Conservation (phyloP, 345 rosid species). For the Populus simonii region DNA sequence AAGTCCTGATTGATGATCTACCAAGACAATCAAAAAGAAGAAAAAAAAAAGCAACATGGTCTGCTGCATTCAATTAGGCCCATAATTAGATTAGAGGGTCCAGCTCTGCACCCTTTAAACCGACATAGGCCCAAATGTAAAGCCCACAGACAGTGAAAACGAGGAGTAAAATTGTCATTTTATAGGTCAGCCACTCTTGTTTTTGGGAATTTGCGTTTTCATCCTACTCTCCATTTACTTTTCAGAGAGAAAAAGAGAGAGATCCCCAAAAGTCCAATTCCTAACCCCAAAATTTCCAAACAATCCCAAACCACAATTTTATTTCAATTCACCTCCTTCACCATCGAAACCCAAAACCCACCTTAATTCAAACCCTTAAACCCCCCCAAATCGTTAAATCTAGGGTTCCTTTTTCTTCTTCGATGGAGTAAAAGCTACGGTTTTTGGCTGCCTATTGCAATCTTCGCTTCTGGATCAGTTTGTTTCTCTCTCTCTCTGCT, state of each 20-base stretch:
- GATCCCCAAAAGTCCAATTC: background rate
- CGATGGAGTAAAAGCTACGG: background rate
- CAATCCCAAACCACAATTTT: background rate
- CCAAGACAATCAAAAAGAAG: no score
- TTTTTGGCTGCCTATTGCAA: background rate
- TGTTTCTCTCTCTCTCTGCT: background rate
- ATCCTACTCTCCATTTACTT: background rate
- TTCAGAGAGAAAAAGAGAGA: background rate
- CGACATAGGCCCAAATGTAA: background rate
- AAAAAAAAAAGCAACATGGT: no score
- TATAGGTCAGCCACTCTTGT: background rate
- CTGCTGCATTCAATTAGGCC: background rate
- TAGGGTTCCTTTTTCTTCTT: background rate
- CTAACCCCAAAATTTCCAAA: background rate
- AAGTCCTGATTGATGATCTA: background rate
- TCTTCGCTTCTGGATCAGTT: conserved; percentile 3
- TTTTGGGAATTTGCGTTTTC: background rate
- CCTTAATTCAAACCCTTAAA: background rate
- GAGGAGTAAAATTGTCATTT: background rate
- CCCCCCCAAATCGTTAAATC: conserved; percentile 1
- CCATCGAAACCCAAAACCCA: background rate
- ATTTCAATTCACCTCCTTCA: conserved; percentile 2
- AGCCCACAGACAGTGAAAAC: background rate
- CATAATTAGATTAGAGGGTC: background rate
- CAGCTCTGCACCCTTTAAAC: background rate